Conservation (phyloP, 805 yeast genomes). For the Starmerella khaoyaiensis region DNA sequence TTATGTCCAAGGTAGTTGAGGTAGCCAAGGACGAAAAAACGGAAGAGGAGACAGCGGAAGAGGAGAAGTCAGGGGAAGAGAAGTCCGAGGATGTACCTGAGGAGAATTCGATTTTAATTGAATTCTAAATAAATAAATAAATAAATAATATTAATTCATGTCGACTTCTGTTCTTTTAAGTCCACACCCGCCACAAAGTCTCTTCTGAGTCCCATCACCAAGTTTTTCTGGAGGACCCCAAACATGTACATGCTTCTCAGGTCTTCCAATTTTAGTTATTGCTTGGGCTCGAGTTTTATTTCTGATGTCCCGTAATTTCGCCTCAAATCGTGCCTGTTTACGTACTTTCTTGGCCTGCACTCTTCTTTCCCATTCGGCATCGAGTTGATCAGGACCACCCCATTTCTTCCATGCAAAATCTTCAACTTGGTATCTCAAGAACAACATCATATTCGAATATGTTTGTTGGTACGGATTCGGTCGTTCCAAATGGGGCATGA, state of each 20-base stretch:
- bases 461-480: constrained; percentile 89
- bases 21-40: constrained; percentile 6
- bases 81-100: constrained; percentile 3
- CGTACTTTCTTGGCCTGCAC: constrained; percentile 59
- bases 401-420: constrained; percentile 85
- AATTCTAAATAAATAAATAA: constrained; percentile 6
- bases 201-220: constrained; percentile 15
- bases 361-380: constrained; percentile 81
- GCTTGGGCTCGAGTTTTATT: constrained; percentile 88
- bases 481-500: constrained; percentile 69
- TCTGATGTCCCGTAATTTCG: constrained; percentile 75
- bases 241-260: constrained; percentile 53
- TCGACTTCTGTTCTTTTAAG: constrained; percentile 17
- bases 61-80: neutral
- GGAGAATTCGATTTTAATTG: constrained; percentile 13
- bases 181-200: constrained; percentile 21
- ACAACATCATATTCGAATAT: constrained; percentile 85
- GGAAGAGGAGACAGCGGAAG: constrained; percentile 1
- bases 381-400: constrained; percentile 83
- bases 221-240: constrained; percentile 37
- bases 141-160: constrained; percentile 2
- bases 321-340: constrained; percentile 64
- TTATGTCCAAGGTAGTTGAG: neutral
- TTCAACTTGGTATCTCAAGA: constrained; percentile 82
- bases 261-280: constrained; percentile 45